A percentile compares a stretch with the other conserved stretches of the same genome.
These are phyloP conservation scores for Coemansia guatemalensis DNA, from an alignment of 192 early-diverging fungal genomes.

Conservation along the genomic window DNA sequence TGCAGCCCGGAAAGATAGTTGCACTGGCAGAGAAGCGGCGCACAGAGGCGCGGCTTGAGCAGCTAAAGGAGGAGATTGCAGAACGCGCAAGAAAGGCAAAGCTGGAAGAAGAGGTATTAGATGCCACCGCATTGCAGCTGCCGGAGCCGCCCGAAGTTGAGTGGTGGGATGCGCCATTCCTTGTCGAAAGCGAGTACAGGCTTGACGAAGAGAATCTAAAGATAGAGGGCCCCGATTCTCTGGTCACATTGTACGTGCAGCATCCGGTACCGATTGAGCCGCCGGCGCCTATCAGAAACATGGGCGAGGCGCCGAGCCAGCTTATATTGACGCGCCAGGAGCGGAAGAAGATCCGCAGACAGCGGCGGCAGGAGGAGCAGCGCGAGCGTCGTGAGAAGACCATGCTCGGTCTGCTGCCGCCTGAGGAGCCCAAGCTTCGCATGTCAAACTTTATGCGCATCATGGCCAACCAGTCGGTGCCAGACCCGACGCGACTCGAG, in stretches of 20 bases:
- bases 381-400: slow-evolving; percentile 96
- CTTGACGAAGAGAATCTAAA: slow-evolving; percentile 47
- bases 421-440: slow-evolving; percentile 89
- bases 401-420: slow-evolving; percentile 85
- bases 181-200: slow-evolving; percentile 70
- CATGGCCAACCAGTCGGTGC: slow-evolving; percentile 90
- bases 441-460: slow-evolving; percentile 95
- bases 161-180: slow-evolving; percentile 96
- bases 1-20: slow-evolving; percentile 77
- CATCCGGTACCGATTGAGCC: slow-evolving; percentile 41
- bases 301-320: slow-evolving; percentile 24
- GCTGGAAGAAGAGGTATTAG: slow-evolving; percentile 36
- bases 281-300: slow-evolving; percentile 22
- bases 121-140: slow-evolving; percentile 53
- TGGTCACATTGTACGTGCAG: slow-evolving; percentile 39
- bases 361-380: slow-evolving; percentile 77
- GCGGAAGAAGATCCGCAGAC: slow-evolving; percentile 88
- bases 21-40: slow-evolving; percentile 81
- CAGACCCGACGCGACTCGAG: slow-evolving; percentile 94
- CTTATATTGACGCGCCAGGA: slow-evolving; percentile 62
- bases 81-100: slow-evolving; percentile 28
- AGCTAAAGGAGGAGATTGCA: slow-evolving; percentile 46
- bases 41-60: slow-evolving; percentile 59
- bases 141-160: slow-evolving; percentile 77
- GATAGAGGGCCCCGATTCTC: slow-evolving; percentile 57